Evolutionary conservation across 352 stramenopile species (phyloP).

Genomic region (Phytophthora multivora): DNA sequence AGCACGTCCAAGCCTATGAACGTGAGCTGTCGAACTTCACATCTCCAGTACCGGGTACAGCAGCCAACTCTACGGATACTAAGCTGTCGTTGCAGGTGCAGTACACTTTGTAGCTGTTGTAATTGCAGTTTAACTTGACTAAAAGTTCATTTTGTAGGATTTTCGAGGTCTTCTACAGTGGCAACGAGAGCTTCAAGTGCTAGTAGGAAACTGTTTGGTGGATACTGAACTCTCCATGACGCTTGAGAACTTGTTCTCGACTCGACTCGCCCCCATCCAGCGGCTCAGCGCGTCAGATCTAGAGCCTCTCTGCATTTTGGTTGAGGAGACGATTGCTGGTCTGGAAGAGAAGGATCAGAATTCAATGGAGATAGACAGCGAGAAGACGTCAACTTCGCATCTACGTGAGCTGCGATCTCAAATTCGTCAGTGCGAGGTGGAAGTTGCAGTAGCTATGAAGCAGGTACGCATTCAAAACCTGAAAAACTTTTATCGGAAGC

Average conservation of each 20-base stretch:
- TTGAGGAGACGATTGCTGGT: slow-evolving; percentile 13
- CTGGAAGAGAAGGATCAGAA: not conserved
- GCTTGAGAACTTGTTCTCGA: not conserved
- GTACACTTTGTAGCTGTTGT: too few relatives aligned
- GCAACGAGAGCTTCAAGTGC: slow-evolving; percentile 8
- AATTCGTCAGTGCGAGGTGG: slow-evolving; percentile 27
- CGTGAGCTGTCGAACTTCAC: slow-evolving; percentile 22
- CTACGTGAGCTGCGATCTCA: slow-evolving; percentile 19
- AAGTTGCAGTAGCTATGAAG: slow-evolving; percentile 25
- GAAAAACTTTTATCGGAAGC: not conserved
- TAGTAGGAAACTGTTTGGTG: slow-evolving; percentile 10
- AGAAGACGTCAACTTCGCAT: slow-evolving; percentile 4
- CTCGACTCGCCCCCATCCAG: slow-evolving; percentile 2
- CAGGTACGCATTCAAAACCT: slow-evolving; percentile 17
- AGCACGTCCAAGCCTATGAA: slow-evolving; percentile 33
- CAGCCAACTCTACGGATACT: not conserved
- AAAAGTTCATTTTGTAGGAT: slow-evolving; percentile 1
- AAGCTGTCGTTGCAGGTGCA: slow-evolving; percentile 22
- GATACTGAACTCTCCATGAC: not conserved
- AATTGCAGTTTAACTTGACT: too few relatives aligned
- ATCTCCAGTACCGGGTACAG: not conserved
- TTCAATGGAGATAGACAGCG: not conserved
- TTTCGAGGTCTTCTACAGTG: slow-evolving; percentile 22
- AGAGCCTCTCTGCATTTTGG: slow-evolving; percentile 20
- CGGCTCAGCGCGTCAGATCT: slow-evolving; percentile 9